Percentiles rank a stretch among this genome's conserved stretches.
phyloP scores from a whole-genome alignment of 2,329 filamentous ascomycete species.

The Fusarium decemcellulare region DNA sequence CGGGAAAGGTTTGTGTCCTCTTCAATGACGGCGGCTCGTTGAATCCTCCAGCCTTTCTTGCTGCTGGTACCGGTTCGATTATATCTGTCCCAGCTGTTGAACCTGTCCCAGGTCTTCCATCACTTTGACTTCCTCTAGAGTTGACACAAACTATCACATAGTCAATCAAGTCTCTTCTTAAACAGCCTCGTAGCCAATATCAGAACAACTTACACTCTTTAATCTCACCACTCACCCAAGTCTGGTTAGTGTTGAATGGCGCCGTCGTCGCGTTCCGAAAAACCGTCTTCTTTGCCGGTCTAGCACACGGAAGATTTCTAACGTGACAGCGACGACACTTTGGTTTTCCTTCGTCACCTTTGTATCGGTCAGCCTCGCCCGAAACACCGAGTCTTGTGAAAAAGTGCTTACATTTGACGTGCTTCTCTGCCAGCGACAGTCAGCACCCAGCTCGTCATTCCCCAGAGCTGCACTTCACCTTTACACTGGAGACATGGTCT shows the following conservation, averaged over 20 bases:
- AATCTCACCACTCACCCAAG: slow-evolving; percentile 54
- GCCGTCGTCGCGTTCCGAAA: slow-evolving; percentile 54
- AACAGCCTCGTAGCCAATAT: rapidly evolving
- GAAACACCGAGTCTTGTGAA: not conserved
- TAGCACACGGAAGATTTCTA: slow-evolving; percentile 52
- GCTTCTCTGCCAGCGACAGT: slow-evolving; percentile 47
- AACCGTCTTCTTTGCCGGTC: slow-evolving; percentile 53
- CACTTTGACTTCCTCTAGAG: slow-evolving; percentile 13
- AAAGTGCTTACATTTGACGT: slow-evolving; percentile 52
- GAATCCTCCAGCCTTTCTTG: not conserved
- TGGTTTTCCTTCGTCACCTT: slow-evolving; percentile 57
- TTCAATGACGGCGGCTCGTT: slow-evolving; percentile 9
- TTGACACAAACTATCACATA: slow-evolving; percentile 16
- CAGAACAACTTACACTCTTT: slow-evolving; percentile 50
- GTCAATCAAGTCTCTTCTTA: not conserved
- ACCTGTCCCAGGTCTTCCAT: not conserved
- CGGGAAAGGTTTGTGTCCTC: slow-evolving; percentile 2
- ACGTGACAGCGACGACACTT: slow-evolving; percentile 52
- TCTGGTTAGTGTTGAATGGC: slow-evolving; percentile 52
- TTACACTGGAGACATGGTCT: slow-evolving; percentile 54
- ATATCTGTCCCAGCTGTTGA: not conserved
- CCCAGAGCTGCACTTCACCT: slow-evolving; percentile 40
- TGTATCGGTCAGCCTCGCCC: not conserved
- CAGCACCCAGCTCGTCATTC: slow-evolving; percentile 21
- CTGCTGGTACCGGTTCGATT: not conserved